These are phyloP conservation scores for Ambrosia artemisiifolia DNA, from an alignment of 129 eudicot genomes.

Conservation along the genomic window DNA sequence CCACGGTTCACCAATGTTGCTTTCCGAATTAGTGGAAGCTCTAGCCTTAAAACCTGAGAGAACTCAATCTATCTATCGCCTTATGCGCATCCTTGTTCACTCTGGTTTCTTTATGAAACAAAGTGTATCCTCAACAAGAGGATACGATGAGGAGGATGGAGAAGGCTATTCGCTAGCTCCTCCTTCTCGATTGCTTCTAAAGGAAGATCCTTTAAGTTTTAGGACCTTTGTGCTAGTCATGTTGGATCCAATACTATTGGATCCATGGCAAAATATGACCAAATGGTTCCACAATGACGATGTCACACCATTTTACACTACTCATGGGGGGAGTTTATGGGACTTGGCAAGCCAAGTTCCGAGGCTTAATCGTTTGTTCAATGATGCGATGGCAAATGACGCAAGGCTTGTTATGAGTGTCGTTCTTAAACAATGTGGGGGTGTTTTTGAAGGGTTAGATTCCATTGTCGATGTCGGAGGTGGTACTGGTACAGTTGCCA, in stretches of 20 bases:
- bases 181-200: slow-evolving; percentile 27
- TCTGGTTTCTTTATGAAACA: slow-evolving; percentile 30
- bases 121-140: not conserved
- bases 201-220: slow-evolving; percentile 21
- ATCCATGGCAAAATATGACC: slow-evolving; percentile 16
- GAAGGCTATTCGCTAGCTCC: slow-evolving; percentile 17
- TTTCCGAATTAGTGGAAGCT: too few relatives aligned
- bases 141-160: not conserved
- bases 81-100: too few relatives aligned
- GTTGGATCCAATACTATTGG: not conserved
- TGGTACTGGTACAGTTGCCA: slow-evolving; percentile 31
- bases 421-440: not conserved
- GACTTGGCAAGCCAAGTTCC: slow-evolving; percentile 3
- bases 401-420: not conserved
- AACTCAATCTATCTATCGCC: too few relatives aligned
- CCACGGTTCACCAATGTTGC: too few relatives aligned
- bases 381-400: slow-evolving; percentile 29
- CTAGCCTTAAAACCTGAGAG: too few relatives aligned
- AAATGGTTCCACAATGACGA: slow-evolving; percentile 25
- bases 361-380: slow-evolving; percentile 6
- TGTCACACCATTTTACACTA: slow-evolving; percentile 12
- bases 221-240: slow-evolving; percentile 16
- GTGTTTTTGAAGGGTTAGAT: slow-evolving; percentile 9
- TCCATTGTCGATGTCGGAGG: slow-evolving; percentile 44
- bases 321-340: not conserved